These are phyloP conservation scores for Effrenium voratum DNA, from an alignment of 73 alveolate species.

Conservation along the genomic window DNA sequence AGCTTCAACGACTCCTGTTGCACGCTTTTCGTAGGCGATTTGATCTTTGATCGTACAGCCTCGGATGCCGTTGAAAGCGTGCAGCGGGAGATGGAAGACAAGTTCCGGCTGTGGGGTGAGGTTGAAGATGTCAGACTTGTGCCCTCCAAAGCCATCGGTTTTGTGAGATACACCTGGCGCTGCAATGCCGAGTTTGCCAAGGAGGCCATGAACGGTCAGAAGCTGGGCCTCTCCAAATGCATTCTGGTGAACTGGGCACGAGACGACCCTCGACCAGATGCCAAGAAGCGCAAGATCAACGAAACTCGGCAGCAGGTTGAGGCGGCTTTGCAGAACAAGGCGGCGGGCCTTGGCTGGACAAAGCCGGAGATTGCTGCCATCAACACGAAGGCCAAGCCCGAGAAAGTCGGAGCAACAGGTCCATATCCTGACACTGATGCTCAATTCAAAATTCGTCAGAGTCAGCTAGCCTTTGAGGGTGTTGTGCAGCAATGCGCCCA, in stretches of 20 bases:
- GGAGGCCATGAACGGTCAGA: slow-evolving; percentile 81
- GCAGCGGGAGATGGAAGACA: slow-evolving; percentile 34
- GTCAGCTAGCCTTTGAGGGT: background rate
- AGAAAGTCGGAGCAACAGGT: slow-evolving; percentile 51
- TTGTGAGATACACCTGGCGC: slow-evolving; percentile 77
- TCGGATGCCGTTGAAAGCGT: slow-evolving; percentile 83
- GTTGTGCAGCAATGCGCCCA: slow-evolving; percentile 31
- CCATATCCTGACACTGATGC: slow-evolving; percentile 75
- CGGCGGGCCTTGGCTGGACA: slow-evolving; percentile 85
- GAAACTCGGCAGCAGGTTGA: slow-evolving; percentile 33
- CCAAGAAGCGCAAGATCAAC: slow-evolving; percentile 66
- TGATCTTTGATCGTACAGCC: slow-evolving; percentile 53
- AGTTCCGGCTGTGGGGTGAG: slow-evolving; percentile 62
- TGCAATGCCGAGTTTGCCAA: slow-evolving; percentile 89
- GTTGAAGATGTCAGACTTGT: slow-evolving; percentile 60
- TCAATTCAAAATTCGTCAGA: slow-evolving; percentile 31
- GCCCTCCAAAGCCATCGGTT: slow-evolving; percentile 67
- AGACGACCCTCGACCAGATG: slow-evolving; percentile 84
- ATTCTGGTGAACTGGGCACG: slow-evolving; percentile 87
- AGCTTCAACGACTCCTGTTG: slow-evolving; percentile 41
- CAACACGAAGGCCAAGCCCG: slow-evolving; percentile 33
- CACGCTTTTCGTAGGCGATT: slow-evolving; percentile 73
- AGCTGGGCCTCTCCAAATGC: slow-evolving; percentile 59
- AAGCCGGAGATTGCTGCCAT: slow-evolving; percentile 60
- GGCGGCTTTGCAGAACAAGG: slow-evolving; percentile 52